Evolutionary conservation across 805 yeast species (phyloP).

Genomic region (Teunomyces panamensis): DNA sequence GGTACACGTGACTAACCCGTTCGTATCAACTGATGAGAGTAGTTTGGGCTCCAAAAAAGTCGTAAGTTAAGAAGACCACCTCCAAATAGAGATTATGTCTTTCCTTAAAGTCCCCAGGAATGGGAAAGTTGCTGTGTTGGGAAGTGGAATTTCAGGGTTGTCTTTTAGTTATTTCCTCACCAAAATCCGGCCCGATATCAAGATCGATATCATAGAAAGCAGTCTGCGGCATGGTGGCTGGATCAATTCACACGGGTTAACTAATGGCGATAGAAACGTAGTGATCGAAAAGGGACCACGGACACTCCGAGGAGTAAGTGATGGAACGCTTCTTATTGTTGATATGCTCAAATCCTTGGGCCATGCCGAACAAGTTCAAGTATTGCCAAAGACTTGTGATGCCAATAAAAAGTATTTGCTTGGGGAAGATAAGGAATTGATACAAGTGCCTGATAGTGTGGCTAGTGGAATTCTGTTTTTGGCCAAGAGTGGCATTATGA

Average conservation of each 20-base stretch:
- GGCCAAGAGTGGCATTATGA: constrained; percentile 39
- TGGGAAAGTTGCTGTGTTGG: constrained; percentile 67
- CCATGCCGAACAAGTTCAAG: constrained; percentile 49
- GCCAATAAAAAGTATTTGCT: constrained; percentile 75
- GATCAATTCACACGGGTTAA: constrained; percentile 51
- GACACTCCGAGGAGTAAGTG: constrained; percentile 78
- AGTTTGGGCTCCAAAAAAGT: not conserved
- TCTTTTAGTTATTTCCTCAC: constrained; percentile 66
- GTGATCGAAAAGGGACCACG: constrained; percentile 86
- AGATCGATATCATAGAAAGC: constrained; percentile 61
- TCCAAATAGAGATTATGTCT: not conserved
- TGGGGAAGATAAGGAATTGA: constrained; percentile 42
- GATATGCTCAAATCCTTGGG: constrained; percentile 57
- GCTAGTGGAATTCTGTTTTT: constrained; percentile 29
- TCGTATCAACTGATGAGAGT: not conserved
- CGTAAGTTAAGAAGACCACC: not conserved
- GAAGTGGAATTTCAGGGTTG: constrained; percentile 88
- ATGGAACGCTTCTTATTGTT: constrained; percentile 68
- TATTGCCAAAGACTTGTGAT: constrained; percentile 51
- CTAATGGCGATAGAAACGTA: constrained; percentile 23
- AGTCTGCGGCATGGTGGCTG: constrained; percentile 70
- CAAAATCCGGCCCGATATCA: constrained; percentile 73
- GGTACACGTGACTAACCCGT: not conserved
- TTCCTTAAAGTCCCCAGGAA: constrained; percentile 8
- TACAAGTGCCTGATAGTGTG: constrained; percentile 52